A percentile compares a stretch with the other conserved stretches of the same genome.
phyloP scores from a whole-genome alignment of 1,284 basidiomycete genomes.

The Psilocybe mexicana region DNA sequence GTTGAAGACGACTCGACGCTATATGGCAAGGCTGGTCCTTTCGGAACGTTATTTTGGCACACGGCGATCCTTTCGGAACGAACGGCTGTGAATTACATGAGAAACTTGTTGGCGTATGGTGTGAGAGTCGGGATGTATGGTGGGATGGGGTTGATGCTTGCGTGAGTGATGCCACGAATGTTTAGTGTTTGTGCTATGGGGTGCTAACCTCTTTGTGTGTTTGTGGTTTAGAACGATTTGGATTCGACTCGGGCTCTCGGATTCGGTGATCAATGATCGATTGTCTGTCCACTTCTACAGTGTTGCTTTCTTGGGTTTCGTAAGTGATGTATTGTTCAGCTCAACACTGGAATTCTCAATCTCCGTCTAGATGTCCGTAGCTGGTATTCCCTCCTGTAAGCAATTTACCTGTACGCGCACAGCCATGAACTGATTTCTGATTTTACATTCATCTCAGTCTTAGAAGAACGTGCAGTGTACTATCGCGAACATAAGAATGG shows the following conservation, averaged over 20 bases:
- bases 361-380: constrained; percentile 44
- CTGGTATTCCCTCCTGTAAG: constrained; percentile 48
- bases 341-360: background rate
- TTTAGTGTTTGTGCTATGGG: background rate
- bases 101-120: constrained; percentile 64
- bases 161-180: constrained; percentile 29
- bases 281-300: constrained; percentile 51
- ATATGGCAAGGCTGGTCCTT: constrained; percentile 28
- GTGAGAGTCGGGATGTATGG: constrained; percentile 61
- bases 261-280: constrained; percentile 43
- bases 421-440: background rate
- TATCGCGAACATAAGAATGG: constrained; percentile 55
- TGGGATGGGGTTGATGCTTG: constrained; percentile 55
- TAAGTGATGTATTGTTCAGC: constrained; percentile 25
- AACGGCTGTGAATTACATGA: constrained; percentile 35
- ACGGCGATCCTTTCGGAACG: constrained; percentile 38
- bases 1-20: constrained; percentile 2
- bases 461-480: constrained; percentile 56
- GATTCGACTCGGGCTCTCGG: constrained; percentile 46
- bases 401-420: background rate
- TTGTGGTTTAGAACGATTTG: constrained; percentile 46
- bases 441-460: constrained; percentile 29
- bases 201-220: background rate
- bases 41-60: constrained; percentile 37
- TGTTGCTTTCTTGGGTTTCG: constrained; percentile 63